These are phyloP conservation scores for Grammothele lineata DNA, from an alignment of 768 basidiomycete species.

Conservation along the genomic window DNA sequence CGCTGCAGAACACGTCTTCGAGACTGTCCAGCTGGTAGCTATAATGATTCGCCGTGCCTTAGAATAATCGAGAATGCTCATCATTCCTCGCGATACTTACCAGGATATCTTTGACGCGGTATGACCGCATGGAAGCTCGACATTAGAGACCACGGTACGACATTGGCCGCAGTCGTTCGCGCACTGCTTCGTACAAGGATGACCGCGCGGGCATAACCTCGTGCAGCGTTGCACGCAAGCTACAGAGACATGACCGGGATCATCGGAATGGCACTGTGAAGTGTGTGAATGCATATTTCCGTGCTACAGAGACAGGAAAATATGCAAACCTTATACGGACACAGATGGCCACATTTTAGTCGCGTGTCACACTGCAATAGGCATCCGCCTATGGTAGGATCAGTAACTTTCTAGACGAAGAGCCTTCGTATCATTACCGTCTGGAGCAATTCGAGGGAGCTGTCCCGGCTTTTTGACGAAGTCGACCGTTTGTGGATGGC, in stretches of 20 bases:
- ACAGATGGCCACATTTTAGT: slow-evolving; percentile 60
- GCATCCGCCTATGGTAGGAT: slow-evolving; percentile 49
- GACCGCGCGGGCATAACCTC: slow-evolving; percentile 47
- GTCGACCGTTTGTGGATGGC: slow-evolving; percentile 42
- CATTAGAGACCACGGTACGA: slow-evolving; percentile 37
- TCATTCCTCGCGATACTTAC: slow-evolving; percentile 55
- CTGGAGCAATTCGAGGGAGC: slow-evolving; percentile 48
- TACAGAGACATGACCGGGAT: slow-evolving; percentile 48
- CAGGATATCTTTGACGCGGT: slow-evolving; percentile 15
- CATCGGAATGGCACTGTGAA: slow-evolving; percentile 54
- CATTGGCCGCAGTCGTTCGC: slow-evolving; percentile 50
- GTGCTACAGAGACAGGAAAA: not conserved
- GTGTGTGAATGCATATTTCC: not conserved
- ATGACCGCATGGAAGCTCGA: slow-evolving; percentile 60
- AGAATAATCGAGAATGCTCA: slow-evolving; percentile 22
- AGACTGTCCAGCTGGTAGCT: slow-evolving; percentile 47
- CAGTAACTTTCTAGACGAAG: not conserved
- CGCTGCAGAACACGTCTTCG: slow-evolving; percentile 38
- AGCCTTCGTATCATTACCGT: slow-evolving; percentile 34
- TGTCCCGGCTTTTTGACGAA: slow-evolving; percentile 47
- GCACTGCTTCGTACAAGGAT: slow-evolving; percentile 56
- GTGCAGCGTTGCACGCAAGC: slow-evolving; percentile 46
- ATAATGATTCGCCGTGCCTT: not conserved
- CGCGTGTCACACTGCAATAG: slow-evolving; percentile 47
- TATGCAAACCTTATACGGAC: slow-evolving; percentile 52